Conservation (phyloP, 805 yeast species). For the Yarrowia sp. region DNA sequence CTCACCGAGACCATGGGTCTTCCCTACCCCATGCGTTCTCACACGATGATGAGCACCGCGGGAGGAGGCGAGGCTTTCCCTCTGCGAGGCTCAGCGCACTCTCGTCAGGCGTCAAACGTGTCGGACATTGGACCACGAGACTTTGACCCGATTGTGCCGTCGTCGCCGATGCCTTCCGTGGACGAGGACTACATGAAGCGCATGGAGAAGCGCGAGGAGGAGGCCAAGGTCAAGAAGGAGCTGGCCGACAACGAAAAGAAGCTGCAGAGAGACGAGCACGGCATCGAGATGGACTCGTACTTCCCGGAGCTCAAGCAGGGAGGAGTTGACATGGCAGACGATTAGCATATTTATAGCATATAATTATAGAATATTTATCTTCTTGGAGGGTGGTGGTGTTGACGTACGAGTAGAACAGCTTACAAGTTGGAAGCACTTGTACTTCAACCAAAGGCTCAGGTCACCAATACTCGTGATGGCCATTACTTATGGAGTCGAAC, state of each 20-base stretch:
- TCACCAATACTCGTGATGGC: too few relatives aligned
- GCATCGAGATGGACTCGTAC: slow-evolving; percentile 3
- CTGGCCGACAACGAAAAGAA: neutral
- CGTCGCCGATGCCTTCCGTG: slow-evolving; percentile 22
- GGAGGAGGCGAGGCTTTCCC: slow-evolving; percentile 4
- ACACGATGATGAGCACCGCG: neutral
- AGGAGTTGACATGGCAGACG: neutral
- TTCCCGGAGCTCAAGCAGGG: neutral
- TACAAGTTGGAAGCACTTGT: too few relatives aligned
- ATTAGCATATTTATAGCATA: slow-evolving; percentile 14
- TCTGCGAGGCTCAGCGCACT: neutral
- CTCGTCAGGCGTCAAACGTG: neutral
- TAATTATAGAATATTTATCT: neutral
- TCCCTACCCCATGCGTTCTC: slow-evolving; percentile 10
- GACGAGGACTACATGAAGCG: neutral
- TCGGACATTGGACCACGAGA: neutral
- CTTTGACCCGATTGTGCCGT: neutral
- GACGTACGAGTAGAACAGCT: too few relatives aligned
- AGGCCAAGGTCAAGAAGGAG: neutral
- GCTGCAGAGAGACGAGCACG: slow-evolving; percentile 7
- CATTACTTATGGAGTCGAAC: too few relatives aligned
- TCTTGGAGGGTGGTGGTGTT: too few relatives aligned
- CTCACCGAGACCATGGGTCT: slow-evolving; percentile 21
- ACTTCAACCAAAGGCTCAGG: too few relatives aligned
- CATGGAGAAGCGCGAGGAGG: slow-evolving; percentile 9